Conservation (phyloP, 305 asterid genomes). For the Fraxinus platypoda region DNA sequence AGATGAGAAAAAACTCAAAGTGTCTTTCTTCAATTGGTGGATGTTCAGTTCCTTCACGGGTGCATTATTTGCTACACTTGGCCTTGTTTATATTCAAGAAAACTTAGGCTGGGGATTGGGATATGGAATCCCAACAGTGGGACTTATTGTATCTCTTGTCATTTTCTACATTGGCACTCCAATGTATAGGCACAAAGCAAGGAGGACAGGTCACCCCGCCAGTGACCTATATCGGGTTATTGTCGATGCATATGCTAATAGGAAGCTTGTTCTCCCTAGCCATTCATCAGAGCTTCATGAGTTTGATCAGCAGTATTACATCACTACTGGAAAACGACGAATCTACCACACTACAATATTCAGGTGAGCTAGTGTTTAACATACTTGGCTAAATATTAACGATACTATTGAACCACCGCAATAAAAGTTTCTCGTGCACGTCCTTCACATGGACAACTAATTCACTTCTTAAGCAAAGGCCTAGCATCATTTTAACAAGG, state of each 20-base stretch:
- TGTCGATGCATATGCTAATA: conserved; percentile 43
- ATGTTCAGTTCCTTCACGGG: conserved; percentile 84
- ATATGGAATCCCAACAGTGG: conserved; percentile 73
- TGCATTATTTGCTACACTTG: conserved; percentile 67
- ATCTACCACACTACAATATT: conserved; percentile 56
- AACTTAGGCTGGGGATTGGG: conserved; percentile 83
- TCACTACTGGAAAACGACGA: conserved; percentile 52
- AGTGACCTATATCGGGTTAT: conserved; percentile 52
- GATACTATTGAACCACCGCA: not conserved
- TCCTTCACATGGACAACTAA: not conserved
- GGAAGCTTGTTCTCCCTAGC: conserved; percentile 39
- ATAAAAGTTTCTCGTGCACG: not conserved
- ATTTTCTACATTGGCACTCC: conserved; percentile 73
- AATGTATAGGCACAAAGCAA: conserved; percentile 63
- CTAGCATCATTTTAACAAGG: not conserved
- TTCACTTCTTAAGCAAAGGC: not conserved
- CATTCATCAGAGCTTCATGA: conserved; percentile 53
- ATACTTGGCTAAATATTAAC: not conserved
- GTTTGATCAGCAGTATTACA: conserved; percentile 51
- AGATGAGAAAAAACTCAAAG: conserved; percentile 61
- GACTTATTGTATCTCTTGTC: conserved; percentile 53
- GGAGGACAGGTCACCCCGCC: conserved; percentile 51
- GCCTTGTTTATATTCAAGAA: conserved; percentile 80
- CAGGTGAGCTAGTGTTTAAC: conserved; percentile 38
- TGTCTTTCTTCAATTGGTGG: conserved; percentile 92